These are phyloP conservation scores for Meira miltonrushii DNA, from an alignment of 1,284 basidiomycete genomes.

Conservation along the genomic window DNA sequence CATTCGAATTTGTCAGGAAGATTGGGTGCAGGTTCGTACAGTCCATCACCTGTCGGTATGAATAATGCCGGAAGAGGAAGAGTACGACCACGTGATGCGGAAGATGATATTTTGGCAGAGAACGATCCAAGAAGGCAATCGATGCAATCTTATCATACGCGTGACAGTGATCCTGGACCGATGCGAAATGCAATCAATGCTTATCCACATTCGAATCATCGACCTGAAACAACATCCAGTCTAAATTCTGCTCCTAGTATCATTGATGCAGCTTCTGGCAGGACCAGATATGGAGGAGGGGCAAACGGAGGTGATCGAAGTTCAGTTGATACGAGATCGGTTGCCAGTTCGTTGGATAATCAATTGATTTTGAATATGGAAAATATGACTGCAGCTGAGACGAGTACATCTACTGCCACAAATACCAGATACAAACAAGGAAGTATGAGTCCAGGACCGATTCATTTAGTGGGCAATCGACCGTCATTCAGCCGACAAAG, in stretches of 20 bases:
- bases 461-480: slow-evolving; percentile 26
- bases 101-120: slow-evolving; percentile 31
- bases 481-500: slow-evolving; percentile 36
- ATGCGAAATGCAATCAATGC: neutral
- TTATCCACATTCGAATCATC: slow-evolving; percentile 16
- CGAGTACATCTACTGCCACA: neutral
- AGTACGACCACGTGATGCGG: slow-evolving; percentile 25
- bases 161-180: slow-evolving; percentile 43
- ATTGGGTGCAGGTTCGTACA: neutral
- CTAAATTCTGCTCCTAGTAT: slow-evolving; percentile 23
- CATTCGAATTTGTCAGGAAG: neutral
- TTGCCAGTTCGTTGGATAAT: slow-evolving; percentile 35
- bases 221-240: slow-evolving; percentile 13
- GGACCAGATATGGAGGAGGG: neutral
- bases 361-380: slow-evolving; percentile 47
- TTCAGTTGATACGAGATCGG: slow-evolving; percentile 29
- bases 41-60: neutral
- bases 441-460: slow-evolving; percentile 32
- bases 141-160: slow-evolving; percentile 40
- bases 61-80: slow-evolving; percentile 1
- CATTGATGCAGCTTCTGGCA: slow-evolving; percentile 13
- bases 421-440: slow-evolving; percentile 22
- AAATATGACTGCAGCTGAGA: slow-evolving; percentile 42
- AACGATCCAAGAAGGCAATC: slow-evolving; percentile 34
- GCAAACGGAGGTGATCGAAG: slow-evolving; percentile 24